Percentiles rank a stretch among this genome's conserved stretches.
Evolutionary conservation across 139 green algal species (phyloP).

Genomic region (Dunaliella sp.): DNA sequence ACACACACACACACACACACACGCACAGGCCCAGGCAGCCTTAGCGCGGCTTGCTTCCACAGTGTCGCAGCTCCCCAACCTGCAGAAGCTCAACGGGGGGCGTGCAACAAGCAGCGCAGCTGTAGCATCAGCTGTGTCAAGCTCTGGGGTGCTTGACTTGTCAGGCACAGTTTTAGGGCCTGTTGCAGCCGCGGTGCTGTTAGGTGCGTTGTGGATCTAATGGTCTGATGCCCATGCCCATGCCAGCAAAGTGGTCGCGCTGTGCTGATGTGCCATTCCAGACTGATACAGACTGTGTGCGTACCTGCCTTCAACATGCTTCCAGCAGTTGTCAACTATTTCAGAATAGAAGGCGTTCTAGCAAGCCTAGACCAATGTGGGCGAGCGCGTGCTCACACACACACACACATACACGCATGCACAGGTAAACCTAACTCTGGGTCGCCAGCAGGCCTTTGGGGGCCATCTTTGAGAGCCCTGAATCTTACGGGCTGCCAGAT

Average conservation of each 20-base stretch:
- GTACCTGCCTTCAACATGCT: too few species aligned
- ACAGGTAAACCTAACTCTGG: too few species aligned
- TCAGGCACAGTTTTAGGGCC: not conserved
- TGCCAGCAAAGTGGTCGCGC: too few species aligned
- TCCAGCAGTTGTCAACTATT: too few species aligned
- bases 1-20: not conserved
- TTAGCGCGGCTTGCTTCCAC: conserved; percentile 15
- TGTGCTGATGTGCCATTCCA: too few species aligned
- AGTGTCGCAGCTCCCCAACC: conserved; percentile 4
- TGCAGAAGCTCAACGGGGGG: conserved; percentile 30
- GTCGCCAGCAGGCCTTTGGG: not conserved
- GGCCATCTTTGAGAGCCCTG: conserved; percentile 13
- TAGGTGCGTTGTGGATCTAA: too few species aligned
- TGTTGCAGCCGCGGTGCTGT: not conserved
- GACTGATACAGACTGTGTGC: too few species aligned
- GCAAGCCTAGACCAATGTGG: too few species aligned
- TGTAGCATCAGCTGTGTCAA: not conserved
- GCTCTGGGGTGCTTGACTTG: conserved; percentile 6
- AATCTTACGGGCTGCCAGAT: conserved; percentile 36
- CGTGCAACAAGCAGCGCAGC: not conserved
- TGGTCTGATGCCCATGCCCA: too few species aligned
- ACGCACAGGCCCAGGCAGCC: not conserved
- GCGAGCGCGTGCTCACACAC: too few species aligned
- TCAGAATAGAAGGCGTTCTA: too few species aligned
- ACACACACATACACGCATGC: too few species aligned